Evolutionary conservation across 108 stramenopile genomes (phyloP).

Genomic region (Bacterosira constricta): DNA sequence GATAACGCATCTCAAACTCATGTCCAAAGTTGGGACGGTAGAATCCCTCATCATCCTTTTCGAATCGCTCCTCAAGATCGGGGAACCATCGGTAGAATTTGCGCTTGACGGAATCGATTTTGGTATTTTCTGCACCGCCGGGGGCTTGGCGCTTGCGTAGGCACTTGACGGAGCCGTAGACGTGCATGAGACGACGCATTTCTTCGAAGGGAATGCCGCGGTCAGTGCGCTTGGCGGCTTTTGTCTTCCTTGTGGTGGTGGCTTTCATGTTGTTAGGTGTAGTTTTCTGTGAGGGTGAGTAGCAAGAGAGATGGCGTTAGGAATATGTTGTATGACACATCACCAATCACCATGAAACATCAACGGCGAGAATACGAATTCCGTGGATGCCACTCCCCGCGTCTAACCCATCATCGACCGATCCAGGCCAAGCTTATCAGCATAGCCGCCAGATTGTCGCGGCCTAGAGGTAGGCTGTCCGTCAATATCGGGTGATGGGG

Average conservation of each 20-base stretch:
- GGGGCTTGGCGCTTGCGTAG: conserved; percentile 23
- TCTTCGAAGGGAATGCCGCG: conserved; percentile 20
- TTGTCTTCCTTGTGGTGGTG: background rate
- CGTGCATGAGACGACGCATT: conserved; percentile 35
- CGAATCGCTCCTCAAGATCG: conserved; percentile 35
- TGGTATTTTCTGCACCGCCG: background rate
- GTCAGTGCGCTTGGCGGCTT: background rate
- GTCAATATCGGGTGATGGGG: no score
- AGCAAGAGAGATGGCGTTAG: no score
- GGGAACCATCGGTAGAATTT: conserved; percentile 50
- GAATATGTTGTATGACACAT: no score
- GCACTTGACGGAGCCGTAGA: conserved; percentile 37
- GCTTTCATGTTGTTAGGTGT: background rate
- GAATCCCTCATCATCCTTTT: conserved; percentile 14
- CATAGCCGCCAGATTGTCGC: no score
- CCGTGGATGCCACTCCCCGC: background rate
- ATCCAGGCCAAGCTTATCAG: no score
- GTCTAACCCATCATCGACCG: no score
- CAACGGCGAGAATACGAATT: background rate
- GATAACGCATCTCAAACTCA: conserved; percentile 36
- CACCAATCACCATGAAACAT: background rate
- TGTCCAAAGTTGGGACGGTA: conserved; percentile 29
- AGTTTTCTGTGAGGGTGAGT: no score
- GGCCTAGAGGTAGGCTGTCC: no score
- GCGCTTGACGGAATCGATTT: conserved; percentile 32